These are phyloP conservation scores for Diaporthe humulicola DNA, from an alignment of 2,329 filamentous ascomycete genomes.

Conservation along the genomic window DNA sequence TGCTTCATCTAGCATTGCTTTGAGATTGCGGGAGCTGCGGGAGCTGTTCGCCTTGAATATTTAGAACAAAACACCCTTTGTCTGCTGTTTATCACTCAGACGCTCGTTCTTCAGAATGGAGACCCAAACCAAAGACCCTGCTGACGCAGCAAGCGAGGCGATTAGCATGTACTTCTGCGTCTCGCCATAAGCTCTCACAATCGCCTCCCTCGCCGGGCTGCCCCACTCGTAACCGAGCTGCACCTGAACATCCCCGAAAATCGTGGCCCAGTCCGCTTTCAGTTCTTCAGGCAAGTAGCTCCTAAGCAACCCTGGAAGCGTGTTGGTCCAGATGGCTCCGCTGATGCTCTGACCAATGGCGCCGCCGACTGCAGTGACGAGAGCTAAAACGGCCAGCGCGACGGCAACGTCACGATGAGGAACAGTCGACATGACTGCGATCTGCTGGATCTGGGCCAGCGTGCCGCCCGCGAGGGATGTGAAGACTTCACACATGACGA, in stretches of 20 bases:
- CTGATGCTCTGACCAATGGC: conserved; percentile 26
- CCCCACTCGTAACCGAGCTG: conserved; percentile 25
- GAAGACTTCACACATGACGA: conserved; percentile 27
- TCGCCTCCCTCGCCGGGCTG: conserved; percentile 18
- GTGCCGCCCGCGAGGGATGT: conserved; percentile 16
- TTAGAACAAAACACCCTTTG: conserved; percentile 16
- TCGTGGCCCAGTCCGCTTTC: not conserved
- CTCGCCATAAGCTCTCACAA: conserved; percentile 29
- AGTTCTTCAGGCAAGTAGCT: conserved; percentile 13
- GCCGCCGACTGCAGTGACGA: conserved; percentile 25
- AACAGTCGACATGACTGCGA: conserved; percentile 15
- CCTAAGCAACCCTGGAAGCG: not conserved
- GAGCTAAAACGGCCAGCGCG: not conserved
- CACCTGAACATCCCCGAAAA: not conserved
- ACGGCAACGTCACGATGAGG: conserved; percentile 28
- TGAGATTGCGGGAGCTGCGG: not conserved
- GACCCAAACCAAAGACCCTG: conserved; percentile 18
- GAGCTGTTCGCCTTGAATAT: not conserved
- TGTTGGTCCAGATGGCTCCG: conserved; percentile 26
- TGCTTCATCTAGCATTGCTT: not conserved
- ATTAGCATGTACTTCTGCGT: conserved; percentile 29
- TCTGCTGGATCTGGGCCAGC: not conserved
- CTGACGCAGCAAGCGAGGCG: conserved; percentile 17
- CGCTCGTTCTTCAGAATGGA: conserved; percentile 20
- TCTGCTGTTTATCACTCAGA: conserved; percentile 26